Percentiles rank a stretch among this genome's conserved stretches.
These are phyloP conservation scores for Calocybe indica DNA, from an alignment of 768 basidiomycete species.

Conservation along the genomic window DNA sequence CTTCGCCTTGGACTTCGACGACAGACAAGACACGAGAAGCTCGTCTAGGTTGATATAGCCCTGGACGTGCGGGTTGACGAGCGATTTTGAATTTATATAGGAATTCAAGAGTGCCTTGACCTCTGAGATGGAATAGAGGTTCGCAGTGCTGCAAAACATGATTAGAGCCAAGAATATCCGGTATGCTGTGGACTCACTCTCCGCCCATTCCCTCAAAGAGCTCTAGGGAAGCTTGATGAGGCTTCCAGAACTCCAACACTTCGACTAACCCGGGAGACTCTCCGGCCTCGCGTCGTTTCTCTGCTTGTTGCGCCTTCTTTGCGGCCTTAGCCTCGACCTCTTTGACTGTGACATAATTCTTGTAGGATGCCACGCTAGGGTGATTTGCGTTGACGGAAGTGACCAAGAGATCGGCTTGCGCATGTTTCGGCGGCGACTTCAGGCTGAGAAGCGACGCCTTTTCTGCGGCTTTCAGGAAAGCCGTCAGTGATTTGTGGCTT, in stretches of 20 bases:
- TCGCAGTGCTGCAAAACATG: constrained; percentile 33
- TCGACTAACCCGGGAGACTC: constrained; percentile 42
- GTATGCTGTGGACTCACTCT: constrained; percentile 39
- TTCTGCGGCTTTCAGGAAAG: constrained; percentile 74
- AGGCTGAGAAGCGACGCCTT: constrained; percentile 69
- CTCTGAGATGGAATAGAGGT: constrained; percentile 50
- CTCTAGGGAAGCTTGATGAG: constrained; percentile 45
- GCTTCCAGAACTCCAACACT: constrained; percentile 74
- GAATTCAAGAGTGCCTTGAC: constrained; percentile 51
- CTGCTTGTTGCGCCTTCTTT: constrained; percentile 51
- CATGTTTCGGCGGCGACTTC: constrained; percentile 54
- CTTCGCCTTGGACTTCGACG: constrained; percentile 27
- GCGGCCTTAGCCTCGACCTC: constrained; percentile 60
- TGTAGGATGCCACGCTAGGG: constrained; percentile 48
- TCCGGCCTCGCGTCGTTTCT: constrained; percentile 39
- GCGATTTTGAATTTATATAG: constrained; percentile 55
- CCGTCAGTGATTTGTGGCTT: constrained; percentile 70
- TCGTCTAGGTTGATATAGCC: constrained; percentile 67
- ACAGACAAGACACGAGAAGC: constrained; percentile 29
- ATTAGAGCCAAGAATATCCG: not conserved
- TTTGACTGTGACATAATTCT: constrained; percentile 50
- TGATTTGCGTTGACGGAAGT: constrained; percentile 52
- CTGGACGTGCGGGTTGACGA: constrained; percentile 63
- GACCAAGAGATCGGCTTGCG: constrained; percentile 48
- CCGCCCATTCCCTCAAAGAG: constrained; percentile 63